Evolutionary conservation across 805 yeast species (phyloP), one percentile per base, ranked within the genome.

Genomic region (Wickerhamiella kurtzmanii): DNA sequence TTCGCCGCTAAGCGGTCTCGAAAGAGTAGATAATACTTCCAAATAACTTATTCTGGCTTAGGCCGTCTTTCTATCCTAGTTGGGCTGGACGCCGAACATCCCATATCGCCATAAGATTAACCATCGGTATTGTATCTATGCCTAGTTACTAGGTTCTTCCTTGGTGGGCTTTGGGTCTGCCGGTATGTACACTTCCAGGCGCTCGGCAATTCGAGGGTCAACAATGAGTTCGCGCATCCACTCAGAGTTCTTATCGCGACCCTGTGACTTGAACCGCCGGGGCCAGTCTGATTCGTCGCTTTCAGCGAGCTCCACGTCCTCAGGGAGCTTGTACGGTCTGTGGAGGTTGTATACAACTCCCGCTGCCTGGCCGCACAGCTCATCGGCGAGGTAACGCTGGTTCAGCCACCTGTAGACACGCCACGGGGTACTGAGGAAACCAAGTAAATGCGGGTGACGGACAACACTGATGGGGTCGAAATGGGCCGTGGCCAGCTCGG

Each of bases 281-380:
- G 96, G 95, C 96, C 96, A 89, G 53, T 84, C 89, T 4, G 62
- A 57, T 60, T 88, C 96, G 61, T 87, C 96, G 38, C 69, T 76
- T 17, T 60, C 58, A 15, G 74, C 75, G 49, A 66, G 61, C 22
- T 64, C 63, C 16, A 64, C 59, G 48, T 76, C 78, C 2, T 56
- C 55, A 9, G 59, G 49, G 41, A 68, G 62, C 45, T 61, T 65
- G 56, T 76, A 82, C 8, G 77, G 74, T 43, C 94, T 69, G 3
- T 67, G 59, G 39, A 72, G 69, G 28, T 76, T 76, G 0, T 73
- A 61, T 28, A 79, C 72, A 3, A 76, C 70, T 0, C 76, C 72
- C 13, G 76, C 71, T 0, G 86, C 71, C 20, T 69, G 66, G 21
- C 60, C 59, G 15, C 87, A 79, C 39, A 75, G 73, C 41, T 75